Percentiles rank a stretch among this genome's conserved stretches.
These are phyloP conservation scores for Cercophora scortea DNA, from an alignment of 495 filamentous ascomycete genomes.

Conservation along the genomic window DNA sequence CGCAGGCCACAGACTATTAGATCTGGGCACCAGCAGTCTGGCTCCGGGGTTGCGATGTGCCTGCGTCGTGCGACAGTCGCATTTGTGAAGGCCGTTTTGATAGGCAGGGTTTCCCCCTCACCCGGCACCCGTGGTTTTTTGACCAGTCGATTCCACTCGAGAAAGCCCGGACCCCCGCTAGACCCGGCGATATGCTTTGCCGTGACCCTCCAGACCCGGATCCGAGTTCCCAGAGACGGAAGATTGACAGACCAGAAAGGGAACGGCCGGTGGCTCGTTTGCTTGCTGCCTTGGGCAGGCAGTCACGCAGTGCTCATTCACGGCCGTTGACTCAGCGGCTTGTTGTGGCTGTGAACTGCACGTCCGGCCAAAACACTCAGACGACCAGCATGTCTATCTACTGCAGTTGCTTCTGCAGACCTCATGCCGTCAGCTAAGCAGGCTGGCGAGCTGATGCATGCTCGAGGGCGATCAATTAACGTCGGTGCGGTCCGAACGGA, in stretches of 20 bases:
- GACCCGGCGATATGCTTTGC: neutral
- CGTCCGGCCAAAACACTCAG: neutral
- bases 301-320: neutral
- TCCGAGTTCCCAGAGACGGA: neutral
- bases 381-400: neutral
- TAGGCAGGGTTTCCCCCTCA: conserved; percentile 10
- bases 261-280: neutral
- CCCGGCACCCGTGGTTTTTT: conserved; percentile 1
- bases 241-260: neutral
- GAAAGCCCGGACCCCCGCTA: neutral
- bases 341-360: neutral
- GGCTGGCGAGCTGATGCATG: neutral
- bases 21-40: conserved; percentile 14
- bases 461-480: neutral
- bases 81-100: conserved; percentile 11
- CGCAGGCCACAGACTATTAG: conserved; percentile 11
- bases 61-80: conserved; percentile 16
- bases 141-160: conserved; percentile 5
- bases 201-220: neutral
- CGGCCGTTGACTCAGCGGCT: conserved; percentile 11
- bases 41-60: conserved; percentile 15
- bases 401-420: neutral
- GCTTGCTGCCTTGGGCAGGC: too few species aligned
- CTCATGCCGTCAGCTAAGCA: conserved; percentile 2
- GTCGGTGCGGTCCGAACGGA: conserved; percentile 5